These are phyloP conservation scores for Saitozyma sp. DNA, from an alignment of 768 basidiomycete genomes.

Conservation along the genomic window DNA sequence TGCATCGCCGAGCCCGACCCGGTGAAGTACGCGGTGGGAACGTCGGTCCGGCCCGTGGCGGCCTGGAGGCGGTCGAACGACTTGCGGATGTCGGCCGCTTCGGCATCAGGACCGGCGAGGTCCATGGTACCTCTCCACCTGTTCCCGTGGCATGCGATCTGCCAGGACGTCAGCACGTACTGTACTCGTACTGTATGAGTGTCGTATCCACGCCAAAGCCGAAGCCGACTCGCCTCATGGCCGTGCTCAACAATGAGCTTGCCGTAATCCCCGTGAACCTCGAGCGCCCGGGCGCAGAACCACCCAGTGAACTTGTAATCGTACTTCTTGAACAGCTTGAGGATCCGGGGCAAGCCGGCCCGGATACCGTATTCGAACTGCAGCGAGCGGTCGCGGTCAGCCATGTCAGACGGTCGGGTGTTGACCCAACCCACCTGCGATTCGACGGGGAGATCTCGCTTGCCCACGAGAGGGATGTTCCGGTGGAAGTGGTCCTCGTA, in stretches of 20 bases:
- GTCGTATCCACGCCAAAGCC: no score
- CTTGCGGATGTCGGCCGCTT: slow-evolving; percentile 25
- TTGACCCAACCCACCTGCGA: slow-evolving; percentile 21
- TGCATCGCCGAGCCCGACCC: slow-evolving; percentile 16
- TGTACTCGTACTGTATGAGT: no score
- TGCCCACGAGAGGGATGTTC: slow-evolving; percentile 13
- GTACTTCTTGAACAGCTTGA: slow-evolving; percentile 31
- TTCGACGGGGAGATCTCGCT: slow-evolving; percentile 32
- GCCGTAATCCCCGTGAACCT: slow-evolving; percentile 22
- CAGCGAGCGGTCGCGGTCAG: no score
- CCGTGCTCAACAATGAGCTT: slow-evolving; percentile 29
- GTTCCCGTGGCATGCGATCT: slow-evolving; percentile 39
- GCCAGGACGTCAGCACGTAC: no score
- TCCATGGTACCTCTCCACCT: slow-evolving; percentile 27
- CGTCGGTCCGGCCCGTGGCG: slow-evolving; percentile 26
- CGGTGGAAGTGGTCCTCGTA: slow-evolving; percentile 32
- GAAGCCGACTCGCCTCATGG: slow-evolving; percentile 11
- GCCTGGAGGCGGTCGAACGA: slow-evolving; percentile 37
- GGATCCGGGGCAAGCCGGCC: slow-evolving; percentile 26
- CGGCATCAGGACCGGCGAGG: slow-evolving; percentile 14
- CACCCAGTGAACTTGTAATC: slow-evolving; percentile 32
- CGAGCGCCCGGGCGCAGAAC: slow-evolving; percentile 27
- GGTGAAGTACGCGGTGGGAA: slow-evolving; percentile 34
- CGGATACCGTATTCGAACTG: slow-evolving; percentile 39
- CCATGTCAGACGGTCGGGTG: no score